Evolutionary conservation across 176 grass and related monocot species (phyloP).

Genomic region (Rhipidocladum racemiflorum): DNA sequence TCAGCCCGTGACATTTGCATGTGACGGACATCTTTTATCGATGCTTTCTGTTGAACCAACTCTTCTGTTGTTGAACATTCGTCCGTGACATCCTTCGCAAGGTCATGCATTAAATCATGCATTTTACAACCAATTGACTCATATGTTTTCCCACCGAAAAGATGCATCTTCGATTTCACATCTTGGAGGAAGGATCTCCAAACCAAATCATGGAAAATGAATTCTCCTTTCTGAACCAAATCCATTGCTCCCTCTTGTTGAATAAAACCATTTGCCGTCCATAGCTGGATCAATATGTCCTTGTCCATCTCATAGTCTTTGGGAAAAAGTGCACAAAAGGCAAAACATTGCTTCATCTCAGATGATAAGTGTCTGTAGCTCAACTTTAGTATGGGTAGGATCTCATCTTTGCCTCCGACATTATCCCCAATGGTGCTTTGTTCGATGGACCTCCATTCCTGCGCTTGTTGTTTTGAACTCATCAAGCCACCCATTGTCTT

Average conservation of each 20-base stretch:
- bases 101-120: constrained; percentile 36
- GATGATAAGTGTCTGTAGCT: constrained; percentile 16
- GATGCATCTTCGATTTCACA: background rate
- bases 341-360: constrained; percentile 28
- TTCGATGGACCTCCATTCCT: constrained; percentile 16
- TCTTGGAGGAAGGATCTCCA: constrained; percentile 32
- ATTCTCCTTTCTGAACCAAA: background rate
- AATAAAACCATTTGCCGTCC: constrained; percentile 32
- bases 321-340: constrained; percentile 10
- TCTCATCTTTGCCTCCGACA: background rate
- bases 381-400: background rate
- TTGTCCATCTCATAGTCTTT: background rate
- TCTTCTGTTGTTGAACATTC: background rate
- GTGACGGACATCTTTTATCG: background rate
- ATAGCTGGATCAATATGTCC: constrained; percentile 9
- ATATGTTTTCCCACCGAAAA: rapidly evolving
- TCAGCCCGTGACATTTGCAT: background rate
- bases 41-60: background rate
- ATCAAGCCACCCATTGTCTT: constrained; percentile 33
- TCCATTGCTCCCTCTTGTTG: background rate
- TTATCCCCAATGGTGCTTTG: background rate
- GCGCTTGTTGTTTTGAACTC: constrained; percentile 9
- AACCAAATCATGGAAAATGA: background rate
- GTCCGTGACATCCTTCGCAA: background rate
- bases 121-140: background rate